Base-by-base conservation (phyloP, 306 rosid genomes). In the Dryas alaskensis region DNA sequence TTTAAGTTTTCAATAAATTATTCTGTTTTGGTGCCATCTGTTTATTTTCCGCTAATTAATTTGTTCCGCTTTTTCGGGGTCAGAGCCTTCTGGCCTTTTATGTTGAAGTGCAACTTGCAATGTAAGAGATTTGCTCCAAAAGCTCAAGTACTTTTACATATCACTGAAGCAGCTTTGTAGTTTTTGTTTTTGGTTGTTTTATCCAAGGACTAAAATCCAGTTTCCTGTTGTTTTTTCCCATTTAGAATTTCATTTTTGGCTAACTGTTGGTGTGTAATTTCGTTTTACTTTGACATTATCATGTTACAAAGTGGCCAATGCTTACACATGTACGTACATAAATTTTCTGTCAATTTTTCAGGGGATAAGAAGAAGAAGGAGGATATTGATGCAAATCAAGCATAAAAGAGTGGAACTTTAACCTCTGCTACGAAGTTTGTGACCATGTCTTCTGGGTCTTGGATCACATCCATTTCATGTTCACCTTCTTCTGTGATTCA, bases 401-500 rank as follows among this genome's bases (percentile, higher is more conserved):
- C 52, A 11, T 42, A 67, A 14, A 7, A 71, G 42, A 10, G 14
- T 31, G 22, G 9, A n/a, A 47, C 58, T 11, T 22, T 37, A 65
- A 49, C 52, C 7, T 53, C 31, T 57, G 59, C 60, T 67, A 52
- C 47, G 14, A 45, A 54, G 42, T 65, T 67, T 62, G 39, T 27
- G 47, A 61, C 62, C 65, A 92, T 89, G 97, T 66, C 81, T 13
- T 80, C 84, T 3, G 60, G 76, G 65, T 52, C 80, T 25, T 91
- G 96, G 97, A 61, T 89, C 37, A 79, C 89, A 4, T 87, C 88
- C 4, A 37, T 71, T 39, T 84, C 96, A 3, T 92, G 98, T 78
- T 84, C 83, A 25, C 54, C 90, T 16, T 62, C 85, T 6, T 62
- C 85, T 6, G 78, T 50, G 70, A 70, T 62, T 67, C 86, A 76